Percentiles rank a stretch among this genome's conserved stretches.
Conservation (phyloP, 1,284 basidiomycete genomes). For the Apiotrichum akiyoshidainum region DNA sequence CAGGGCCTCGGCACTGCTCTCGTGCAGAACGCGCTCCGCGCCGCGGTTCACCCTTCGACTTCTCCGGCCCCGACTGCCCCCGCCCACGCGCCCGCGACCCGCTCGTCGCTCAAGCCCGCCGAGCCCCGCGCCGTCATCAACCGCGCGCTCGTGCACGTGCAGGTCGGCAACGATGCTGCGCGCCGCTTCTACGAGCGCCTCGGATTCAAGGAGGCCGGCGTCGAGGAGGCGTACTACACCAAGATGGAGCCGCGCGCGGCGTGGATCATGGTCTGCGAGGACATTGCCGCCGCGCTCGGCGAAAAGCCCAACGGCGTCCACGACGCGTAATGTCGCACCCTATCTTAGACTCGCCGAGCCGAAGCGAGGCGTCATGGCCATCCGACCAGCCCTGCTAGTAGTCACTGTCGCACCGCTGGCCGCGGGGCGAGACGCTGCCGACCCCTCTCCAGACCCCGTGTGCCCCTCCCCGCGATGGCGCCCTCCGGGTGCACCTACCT, state of each 20-base stretch:
- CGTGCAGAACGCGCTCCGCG: conserved; percentile 34
- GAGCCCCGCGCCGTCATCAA: conserved; percentile 36
- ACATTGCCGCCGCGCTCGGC: conserved; percentile 36
- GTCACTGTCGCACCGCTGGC: too few species aligned
- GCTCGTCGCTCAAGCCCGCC: conserved; percentile 30
- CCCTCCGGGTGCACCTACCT: too few species aligned
- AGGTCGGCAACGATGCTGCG: conserved; percentile 45
- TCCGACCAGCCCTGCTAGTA: too few species aligned
- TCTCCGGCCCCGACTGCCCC: conserved; percentile 42
- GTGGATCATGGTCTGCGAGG: conserved; percentile 45
- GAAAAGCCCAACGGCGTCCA: conserved; percentile 25
- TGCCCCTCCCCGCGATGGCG: too few species aligned
- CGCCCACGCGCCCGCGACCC: conserved; percentile 36
- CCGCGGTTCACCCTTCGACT: conserved; percentile 39
- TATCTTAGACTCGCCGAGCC: too few species aligned
- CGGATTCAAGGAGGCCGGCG: conserved; percentile 44
- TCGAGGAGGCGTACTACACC: conserved; percentile 47
- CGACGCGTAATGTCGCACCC: neutral
- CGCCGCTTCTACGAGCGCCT: conserved; percentile 48
- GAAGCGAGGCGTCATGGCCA: too few species aligned
- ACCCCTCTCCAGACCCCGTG: too few species aligned
- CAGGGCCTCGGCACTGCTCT: conserved; percentile 47
- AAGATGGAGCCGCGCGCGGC: conserved; percentile 46
- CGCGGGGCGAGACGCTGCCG: too few species aligned
- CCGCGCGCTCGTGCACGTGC: conserved; percentile 44